phyloP scores from a whole-genome alignment of 345 rosid species.

The Eucalyptus cloeziana region DNA sequence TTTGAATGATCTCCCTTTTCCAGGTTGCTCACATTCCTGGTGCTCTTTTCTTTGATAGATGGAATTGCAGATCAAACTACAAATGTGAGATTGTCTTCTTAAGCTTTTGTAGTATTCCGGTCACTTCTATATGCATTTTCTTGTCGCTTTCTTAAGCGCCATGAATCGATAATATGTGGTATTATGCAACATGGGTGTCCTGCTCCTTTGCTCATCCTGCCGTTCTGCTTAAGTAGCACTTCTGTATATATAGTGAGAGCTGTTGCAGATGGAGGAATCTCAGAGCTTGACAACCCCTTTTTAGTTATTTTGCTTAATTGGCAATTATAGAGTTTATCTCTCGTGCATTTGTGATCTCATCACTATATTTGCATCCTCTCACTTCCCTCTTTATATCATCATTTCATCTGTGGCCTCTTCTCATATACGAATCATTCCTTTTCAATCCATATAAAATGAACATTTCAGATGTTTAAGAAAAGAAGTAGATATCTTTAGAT shows the following conservation, averaged over 20 bases:
- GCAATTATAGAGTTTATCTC: background rate
- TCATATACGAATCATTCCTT: background rate
- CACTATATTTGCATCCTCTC: background rate
- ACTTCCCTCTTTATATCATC: background rate
- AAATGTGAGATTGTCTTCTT: slow-evolving; percentile 30
- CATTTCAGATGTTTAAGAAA: background rate
- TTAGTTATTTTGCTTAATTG: background rate
- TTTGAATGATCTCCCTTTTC: background rate
- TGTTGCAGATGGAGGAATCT: background rate
- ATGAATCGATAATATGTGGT: background rate
- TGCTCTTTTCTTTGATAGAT: slow-evolving; percentile 95
- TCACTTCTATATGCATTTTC: background rate
- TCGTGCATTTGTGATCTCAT: background rate
- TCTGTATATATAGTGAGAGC: background rate
- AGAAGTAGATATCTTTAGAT: background rate
- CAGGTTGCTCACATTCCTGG: slow-evolving; percentile 99
- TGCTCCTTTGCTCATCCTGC: background rate
- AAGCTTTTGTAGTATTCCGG: background rate
- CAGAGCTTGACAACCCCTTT: background rate
- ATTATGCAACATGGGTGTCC: background rate
- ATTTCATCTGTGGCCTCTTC: background rate
- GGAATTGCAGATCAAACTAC: slow-evolving; percentile 72
- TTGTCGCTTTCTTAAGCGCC: background rate
- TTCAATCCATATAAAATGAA: background rate
- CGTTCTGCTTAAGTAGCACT: background rate